Evolutionary conservation across 805 yeast genomes (phyloP).

Genomic region (Metschnikowia borealis): DNA sequence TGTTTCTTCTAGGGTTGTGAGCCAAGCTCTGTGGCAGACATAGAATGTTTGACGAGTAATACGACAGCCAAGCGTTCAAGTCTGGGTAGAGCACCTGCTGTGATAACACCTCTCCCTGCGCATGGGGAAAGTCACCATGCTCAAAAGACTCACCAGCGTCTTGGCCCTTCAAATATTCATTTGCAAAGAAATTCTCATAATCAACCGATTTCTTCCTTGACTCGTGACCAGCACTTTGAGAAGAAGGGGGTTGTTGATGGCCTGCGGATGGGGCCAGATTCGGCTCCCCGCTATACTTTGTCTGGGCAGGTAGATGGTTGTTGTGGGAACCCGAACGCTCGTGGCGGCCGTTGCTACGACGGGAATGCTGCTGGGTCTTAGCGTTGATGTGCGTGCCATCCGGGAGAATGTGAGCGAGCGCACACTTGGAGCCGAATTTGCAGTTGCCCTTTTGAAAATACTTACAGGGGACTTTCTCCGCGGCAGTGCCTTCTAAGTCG

Average conservation of each 20-base stretch:
- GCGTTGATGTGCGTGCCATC: conserved; percentile 82
- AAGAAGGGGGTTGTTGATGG: background rate
- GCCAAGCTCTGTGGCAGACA: background rate
- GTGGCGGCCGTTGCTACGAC: conserved; percentile 8
- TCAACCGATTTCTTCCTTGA: background rate
- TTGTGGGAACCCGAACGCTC: conserved; percentile 1
- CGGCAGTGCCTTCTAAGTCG: conserved; percentile 50
- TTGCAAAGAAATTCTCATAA: background rate
- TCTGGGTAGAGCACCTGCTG: background rate
- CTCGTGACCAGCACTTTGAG: background rate
- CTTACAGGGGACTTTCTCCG: conserved; percentile 73
- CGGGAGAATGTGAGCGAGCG: conserved; percentile 84
- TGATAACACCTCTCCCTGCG: background rate
- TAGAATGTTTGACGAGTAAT: background rate
- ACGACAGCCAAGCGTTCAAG: background rate
- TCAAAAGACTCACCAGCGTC: background rate
- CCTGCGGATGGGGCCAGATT: background rate
- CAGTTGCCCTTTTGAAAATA: conserved; percentile 96
- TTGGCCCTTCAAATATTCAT: background rate
- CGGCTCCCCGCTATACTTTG: background rate
- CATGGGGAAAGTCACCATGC: background rate
- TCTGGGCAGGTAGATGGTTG: background rate
- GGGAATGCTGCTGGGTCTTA: conserved; percentile 15
- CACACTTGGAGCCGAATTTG: conserved; percentile 92
- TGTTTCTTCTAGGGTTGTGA: background rate